These are phyloP conservation scores for Allantophomopsis cytisporea DNA, from an alignment of 2,329 filamentous ascomycete species.

Conservation along the genomic window DNA sequence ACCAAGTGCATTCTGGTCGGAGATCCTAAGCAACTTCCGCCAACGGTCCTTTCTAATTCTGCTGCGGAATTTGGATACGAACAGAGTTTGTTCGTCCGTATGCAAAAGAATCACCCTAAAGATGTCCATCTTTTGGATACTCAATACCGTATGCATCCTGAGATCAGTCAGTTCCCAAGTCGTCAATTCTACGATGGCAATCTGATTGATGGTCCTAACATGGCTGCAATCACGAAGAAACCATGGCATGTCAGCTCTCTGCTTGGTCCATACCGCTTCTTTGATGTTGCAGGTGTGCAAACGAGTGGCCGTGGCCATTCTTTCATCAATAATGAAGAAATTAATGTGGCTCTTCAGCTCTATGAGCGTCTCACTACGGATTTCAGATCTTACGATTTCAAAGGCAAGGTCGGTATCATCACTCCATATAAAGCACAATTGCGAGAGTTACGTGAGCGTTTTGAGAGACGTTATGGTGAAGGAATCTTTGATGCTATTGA, in stretches of 20 bases:
- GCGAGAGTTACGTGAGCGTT: slow-evolving; percentile 62
- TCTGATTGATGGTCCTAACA: slow-evolving; percentile 72
- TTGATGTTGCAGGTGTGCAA: slow-evolving; percentile 85
- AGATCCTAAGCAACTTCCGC: slow-evolving; percentile 93
- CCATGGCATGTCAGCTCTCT: slow-evolving; percentile 78
- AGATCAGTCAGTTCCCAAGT: slow-evolving; percentile 87
- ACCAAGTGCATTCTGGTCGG: slow-evolving; percentile 94
- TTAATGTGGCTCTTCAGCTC: slow-evolving; percentile 74
- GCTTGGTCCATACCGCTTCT: slow-evolving; percentile 90
- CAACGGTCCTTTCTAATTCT: slow-evolving; percentile 88
- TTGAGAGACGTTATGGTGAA: slow-evolving; percentile 59
- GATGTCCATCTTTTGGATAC: slow-evolving; percentile 92
- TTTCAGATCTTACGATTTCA: slow-evolving; percentile 54
- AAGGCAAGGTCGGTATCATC: slow-evolving; percentile 86
- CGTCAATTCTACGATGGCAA: slow-evolving; percentile 82
- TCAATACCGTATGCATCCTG: slow-evolving; percentile 98
- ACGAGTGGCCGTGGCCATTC: slow-evolving; percentile 79
- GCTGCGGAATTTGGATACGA: slow-evolving; percentile 90
- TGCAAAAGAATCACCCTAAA: slow-evolving; percentile 83
- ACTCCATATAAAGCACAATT: slow-evolving; percentile 96
- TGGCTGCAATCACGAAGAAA: slow-evolving; percentile 60
- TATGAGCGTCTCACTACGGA: slow-evolving; percentile 70
- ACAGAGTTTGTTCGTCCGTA: slow-evolving; percentile 94
- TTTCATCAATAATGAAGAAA: slow-evolving; percentile 75
- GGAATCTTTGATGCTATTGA: slow-evolving; percentile 68